Evolutionary conservation across 371 early-diverging fungal genomes (phyloP).

Genomic region (Basidiobolus meristosporus): DNA sequence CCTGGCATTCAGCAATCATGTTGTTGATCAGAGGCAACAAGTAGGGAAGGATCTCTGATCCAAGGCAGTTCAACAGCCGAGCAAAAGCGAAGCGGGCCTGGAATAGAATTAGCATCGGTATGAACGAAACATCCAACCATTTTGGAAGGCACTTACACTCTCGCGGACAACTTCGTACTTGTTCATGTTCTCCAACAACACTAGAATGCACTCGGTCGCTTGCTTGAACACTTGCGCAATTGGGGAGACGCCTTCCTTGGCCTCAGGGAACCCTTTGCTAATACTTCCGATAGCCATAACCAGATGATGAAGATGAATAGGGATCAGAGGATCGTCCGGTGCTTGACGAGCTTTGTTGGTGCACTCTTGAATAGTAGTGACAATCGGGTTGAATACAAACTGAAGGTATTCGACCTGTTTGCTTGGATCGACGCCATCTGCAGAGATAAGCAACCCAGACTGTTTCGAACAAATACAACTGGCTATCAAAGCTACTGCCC

Average conservation of each 20-base stretch:
- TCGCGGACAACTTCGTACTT: conserved; percentile 57
- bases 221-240: conserved; percentile 58
- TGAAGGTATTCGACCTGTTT: conserved; percentile 51
- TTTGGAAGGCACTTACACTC: conserved; percentile 19
- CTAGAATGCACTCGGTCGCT: conserved; percentile 59
- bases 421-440: conserved; percentile 34
- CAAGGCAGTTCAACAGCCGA: conserved; percentile 70
- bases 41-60: conserved; percentile 61
- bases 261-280: conserved; percentile 40
- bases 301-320: conserved; percentile 61
- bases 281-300: conserved; percentile 77
- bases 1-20: conserved; percentile 49
- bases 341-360: conserved; percentile 19
- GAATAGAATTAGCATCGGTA: background rate
- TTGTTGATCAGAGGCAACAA: conserved; percentile 62
- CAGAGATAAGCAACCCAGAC: conserved; percentile 74
- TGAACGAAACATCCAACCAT: conserved; percentile 1
- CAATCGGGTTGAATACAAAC: conserved; percentile 56
- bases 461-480: conserved; percentile 80
- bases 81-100: conserved; percentile 68
- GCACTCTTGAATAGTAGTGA: conserved; percentile 39
- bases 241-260: conserved; percentile 14
- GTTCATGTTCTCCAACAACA: conserved; percentile 47
- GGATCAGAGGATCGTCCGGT: conserved; percentile 40
- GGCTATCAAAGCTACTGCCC: conserved; percentile 54